Percentiles rank a stretch among this genome's conserved stretches.
Evolutionary conservation across 352 stramenopile species (phyloP).

Genomic region (Pythium insidiosum): DNA sequence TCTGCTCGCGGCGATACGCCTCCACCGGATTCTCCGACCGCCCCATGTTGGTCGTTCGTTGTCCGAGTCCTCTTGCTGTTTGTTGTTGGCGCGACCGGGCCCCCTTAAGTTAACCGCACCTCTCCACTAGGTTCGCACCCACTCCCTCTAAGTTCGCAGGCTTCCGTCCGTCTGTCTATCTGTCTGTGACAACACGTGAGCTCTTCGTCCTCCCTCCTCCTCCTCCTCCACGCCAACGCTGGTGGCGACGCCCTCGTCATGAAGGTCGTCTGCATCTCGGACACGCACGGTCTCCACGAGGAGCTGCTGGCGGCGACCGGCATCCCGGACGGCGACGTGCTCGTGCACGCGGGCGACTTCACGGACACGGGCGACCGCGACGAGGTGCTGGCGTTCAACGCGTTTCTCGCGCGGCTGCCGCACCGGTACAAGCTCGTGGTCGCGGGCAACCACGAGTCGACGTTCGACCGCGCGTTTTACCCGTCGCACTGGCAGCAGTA

Average conservation of each 20-base stretch:
- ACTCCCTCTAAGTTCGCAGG: too few species aligned
- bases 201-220: too few species aligned
- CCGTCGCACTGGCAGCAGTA: slow-evolving; percentile 63
- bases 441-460: slow-evolving; percentile 79
- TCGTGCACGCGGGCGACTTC: slow-evolving; percentile 89
- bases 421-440: slow-evolving; percentile 77
- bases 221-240: too few species aligned
- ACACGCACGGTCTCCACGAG: slow-evolving; percentile 66
- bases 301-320: slow-evolving; percentile 30
- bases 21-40: slow-evolving; percentile 69
- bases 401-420: slow-evolving; percentile 52
- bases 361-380: slow-evolving; percentile 59
- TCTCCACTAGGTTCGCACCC: too few species aligned
- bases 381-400: slow-evolving; percentile 66
- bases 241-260: slow-evolving; percentile 16
- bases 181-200: too few species aligned
- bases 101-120: too few species aligned
- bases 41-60: slow-evolving; percentile 21
- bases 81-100: too few species aligned
- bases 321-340: slow-evolving; percentile 70
- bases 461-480: slow-evolving; percentile 67
- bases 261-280: slow-evolving; percentile 66
- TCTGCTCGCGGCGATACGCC: slow-evolving; percentile 63
- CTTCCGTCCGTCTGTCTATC: too few species aligned
- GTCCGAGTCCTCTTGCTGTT: too few species aligned